Evolutionary conservation across 2,329 filamentous ascomycete genomes (phyloP).

Genomic region (Tolypocladium guangdongense): DNA sequence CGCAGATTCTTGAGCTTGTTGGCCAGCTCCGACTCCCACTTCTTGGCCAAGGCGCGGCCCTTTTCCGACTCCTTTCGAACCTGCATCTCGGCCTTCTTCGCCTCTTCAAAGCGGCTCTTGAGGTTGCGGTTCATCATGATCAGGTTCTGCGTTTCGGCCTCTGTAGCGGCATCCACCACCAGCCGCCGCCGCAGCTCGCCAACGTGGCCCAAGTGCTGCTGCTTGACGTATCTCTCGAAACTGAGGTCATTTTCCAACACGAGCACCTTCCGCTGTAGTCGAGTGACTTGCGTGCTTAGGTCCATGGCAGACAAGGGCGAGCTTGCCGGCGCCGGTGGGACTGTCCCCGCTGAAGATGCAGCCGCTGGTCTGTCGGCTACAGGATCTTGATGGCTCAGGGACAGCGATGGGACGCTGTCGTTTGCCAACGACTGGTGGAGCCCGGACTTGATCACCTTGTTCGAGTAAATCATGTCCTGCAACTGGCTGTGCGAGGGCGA

Average conservation of each 20-base stretch:
- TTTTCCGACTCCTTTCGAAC: slow-evolving; percentile 63
- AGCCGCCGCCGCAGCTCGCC: slow-evolving; percentile 66
- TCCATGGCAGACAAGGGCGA: slow-evolving; percentile 20
- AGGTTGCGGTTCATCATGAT: slow-evolving; percentile 66
- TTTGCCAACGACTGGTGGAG: slow-evolving; percentile 45
- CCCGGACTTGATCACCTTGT: slow-evolving; percentile 45
- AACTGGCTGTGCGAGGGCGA: slow-evolving; percentile 44
- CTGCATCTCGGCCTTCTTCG: slow-evolving; percentile 58
- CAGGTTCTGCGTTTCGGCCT: slow-evolving; percentile 73
- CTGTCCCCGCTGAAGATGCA: slow-evolving; percentile 8
- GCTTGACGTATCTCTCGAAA: slow-evolving; percentile 74
- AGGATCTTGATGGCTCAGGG: slow-evolving; percentile 38
- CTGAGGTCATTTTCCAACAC: slow-evolving; percentile 69
- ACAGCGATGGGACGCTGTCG: slow-evolving; percentile 46
- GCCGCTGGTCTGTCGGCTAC: slow-evolving; percentile 25
- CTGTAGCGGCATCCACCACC: slow-evolving; percentile 64
- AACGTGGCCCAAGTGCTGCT: slow-evolving; percentile 74
- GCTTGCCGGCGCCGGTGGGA: slow-evolving; percentile 15
- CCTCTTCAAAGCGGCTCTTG: slow-evolving; percentile 61
- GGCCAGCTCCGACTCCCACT: slow-evolving; percentile 63
- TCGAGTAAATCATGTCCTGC: slow-evolving; percentile 49
- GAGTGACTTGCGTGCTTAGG: slow-evolving; percentile 30
- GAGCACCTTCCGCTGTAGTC: slow-evolving; percentile 63
- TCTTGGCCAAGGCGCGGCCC: slow-evolving; percentile 62
- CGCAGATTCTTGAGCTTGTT: slow-evolving; percentile 54